Evolutionary conservation across 2,329 filamentous ascomycete species (phyloP), one percentile per base, ranked within the genome.

Genomic region (Fusarium napiforme): DNA sequence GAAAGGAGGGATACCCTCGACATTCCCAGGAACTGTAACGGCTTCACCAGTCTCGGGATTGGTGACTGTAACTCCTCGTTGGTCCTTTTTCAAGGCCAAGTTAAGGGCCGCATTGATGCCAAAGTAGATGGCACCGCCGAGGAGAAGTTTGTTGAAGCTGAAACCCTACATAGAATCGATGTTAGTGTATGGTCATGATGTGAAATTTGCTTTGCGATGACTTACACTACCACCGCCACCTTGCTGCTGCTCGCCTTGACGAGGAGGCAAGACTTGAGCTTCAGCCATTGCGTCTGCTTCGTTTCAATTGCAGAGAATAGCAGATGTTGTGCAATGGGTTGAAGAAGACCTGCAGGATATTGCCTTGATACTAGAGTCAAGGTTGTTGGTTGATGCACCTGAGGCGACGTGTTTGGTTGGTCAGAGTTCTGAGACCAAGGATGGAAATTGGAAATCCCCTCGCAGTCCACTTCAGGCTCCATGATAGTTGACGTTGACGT

Each of bases 1-100:
- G 79, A 91, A 95, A 23, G 90, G 83, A 34, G 92, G 91, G 61
- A 94, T 90, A 26, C 84, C 84, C 57, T 84, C 87, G 36, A 84
- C 85, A 76, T 88, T 89, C 60, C 84, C 83, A 49, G 88, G 85
- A 28, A 90, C 86, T 68, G 85, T 84, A 72, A 91, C 83, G 21
- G 84, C 75, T 52, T 88, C 85, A 65, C 89, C 90, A 26, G 83
- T 82, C 30, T 76, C 75, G 62, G 88, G 85, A 66, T 88, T 85
- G 75, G 85, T 85, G 26, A 85, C 83, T 37, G 85, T 82, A 59
- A 87, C 84, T 56, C 84, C 85, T 52, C 83, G 81, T 69, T 85
- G 83, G 62, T 85, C 83, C 76, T 85, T 87, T 50, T 84, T 83
- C 72, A 83, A 82, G 70, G 89, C 84, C 78, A 88, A 86, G 78